phyloP scores from a whole-genome alignment of 2,329 filamentous ascomycete genomes.

The Mycocentrospora acerina region DNA sequence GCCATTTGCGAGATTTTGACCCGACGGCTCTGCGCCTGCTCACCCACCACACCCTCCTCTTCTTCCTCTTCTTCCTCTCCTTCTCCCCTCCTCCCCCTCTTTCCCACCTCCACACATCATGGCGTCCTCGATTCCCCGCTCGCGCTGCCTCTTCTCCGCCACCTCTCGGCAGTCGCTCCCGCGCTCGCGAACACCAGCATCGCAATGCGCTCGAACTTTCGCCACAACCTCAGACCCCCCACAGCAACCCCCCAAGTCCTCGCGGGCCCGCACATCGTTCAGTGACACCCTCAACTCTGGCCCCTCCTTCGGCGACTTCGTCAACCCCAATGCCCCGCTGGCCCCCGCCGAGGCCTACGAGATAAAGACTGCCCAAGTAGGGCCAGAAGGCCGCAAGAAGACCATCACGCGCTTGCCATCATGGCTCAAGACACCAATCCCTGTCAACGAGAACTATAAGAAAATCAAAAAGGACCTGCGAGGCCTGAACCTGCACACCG shows the following conservation, averaged over 20 bases:
- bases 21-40: not conserved
- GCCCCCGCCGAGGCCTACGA: constrained; percentile 57
- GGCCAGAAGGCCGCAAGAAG: constrained; percentile 63
- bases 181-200: constrained; percentile 13
- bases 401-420: constrained; percentile 75
- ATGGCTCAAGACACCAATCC: constrained; percentile 97
- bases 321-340: constrained; percentile 49
- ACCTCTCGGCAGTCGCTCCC: constrained; percentile 20
- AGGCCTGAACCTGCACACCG: constrained; percentile 87
- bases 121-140: constrained; percentile 35
- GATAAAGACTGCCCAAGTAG: constrained; percentile 62
- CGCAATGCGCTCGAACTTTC: constrained; percentile 28
- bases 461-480: constrained; percentile 92
- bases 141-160: constrained; percentile 32
- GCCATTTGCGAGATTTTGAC: not conserved
- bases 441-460: constrained; percentile 82
- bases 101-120: constrained; percentile 15
- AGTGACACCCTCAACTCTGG: constrained; percentile 64
- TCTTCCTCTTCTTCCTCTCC: constrained; percentile 2
- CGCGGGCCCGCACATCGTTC: constrained; percentile 57
- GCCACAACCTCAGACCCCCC: constrained; percentile 36
- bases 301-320: constrained; percentile 65
- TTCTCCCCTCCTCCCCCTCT: not conserved
- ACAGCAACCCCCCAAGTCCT: constrained; percentile 19
- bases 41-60: constrained; percentile 5